Conservation (phyloP, 2,329 filamentous ascomycete species). For the Tolypocladium tropicale region DNA sequence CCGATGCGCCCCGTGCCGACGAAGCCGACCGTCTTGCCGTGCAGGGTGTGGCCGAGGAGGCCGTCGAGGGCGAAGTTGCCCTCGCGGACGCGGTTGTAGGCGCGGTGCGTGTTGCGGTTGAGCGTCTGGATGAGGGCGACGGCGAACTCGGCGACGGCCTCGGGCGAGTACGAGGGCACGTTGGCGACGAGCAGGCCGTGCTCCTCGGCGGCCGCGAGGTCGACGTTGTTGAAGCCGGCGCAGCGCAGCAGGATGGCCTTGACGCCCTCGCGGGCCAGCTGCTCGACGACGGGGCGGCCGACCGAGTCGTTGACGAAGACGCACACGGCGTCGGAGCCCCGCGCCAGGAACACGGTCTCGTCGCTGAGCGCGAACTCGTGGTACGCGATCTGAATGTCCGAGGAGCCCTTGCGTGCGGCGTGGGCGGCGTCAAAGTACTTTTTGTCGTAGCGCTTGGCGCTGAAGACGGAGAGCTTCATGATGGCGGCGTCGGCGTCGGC, state of each 20-base stretch:
- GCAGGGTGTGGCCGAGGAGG: constrained; percentile 48
- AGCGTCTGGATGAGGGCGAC: constrained; percentile 58
- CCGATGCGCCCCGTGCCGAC: constrained; percentile 58
- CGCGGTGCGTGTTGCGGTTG: constrained; percentile 57
- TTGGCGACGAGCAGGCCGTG: constrained; percentile 53
- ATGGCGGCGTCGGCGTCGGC: too few species aligned
- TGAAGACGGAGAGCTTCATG: constrained; percentile 55
- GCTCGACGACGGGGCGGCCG: constrained; percentile 36
- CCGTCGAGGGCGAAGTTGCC: constrained; percentile 59
- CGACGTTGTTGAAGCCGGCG: constrained; percentile 59
- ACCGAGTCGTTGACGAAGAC: constrained; percentile 59
- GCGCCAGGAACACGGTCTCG: constrained; percentile 45
- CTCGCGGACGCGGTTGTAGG: constrained; percentile 58
- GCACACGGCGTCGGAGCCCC: constrained; percentile 47
- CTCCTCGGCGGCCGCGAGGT: constrained; percentile 42
- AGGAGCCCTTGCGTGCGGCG: constrained; percentile 7
- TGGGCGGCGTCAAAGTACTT: constrained; percentile 30
- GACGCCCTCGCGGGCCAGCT: constrained; percentile 39
- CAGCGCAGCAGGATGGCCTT: constrained; percentile 54
- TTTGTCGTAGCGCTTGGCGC: constrained; percentile 3
- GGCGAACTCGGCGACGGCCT: constrained; percentile 60
- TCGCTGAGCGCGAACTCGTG: constrained; percentile 46
- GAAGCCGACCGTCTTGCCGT: constrained; percentile 56
- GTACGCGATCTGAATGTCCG: constrained; percentile 32
- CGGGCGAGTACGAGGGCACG: constrained; percentile 58